phyloP scores from a whole-genome alignment of 2,329 filamentous ascomycete species.

The Pseudogymnoascus verrucosus region DNA sequence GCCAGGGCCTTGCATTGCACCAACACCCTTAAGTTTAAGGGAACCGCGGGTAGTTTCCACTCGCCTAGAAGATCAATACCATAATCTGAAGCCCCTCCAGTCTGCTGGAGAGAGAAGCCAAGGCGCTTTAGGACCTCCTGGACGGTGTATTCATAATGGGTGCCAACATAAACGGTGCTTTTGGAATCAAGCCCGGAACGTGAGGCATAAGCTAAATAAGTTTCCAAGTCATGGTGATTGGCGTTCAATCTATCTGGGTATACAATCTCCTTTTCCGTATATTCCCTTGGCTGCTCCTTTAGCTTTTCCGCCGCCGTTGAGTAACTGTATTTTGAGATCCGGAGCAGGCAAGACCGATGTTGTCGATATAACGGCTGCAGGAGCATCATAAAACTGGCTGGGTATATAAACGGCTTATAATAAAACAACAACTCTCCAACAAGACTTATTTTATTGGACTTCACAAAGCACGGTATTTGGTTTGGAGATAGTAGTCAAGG shows the following conservation, averaged over 20 bases:
- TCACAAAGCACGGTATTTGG: neutral
- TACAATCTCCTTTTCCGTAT: constrained; percentile 21
- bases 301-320: constrained; percentile 8
- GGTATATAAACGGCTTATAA: neutral
- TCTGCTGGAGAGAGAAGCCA: constrained; percentile 56
- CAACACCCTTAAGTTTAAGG: constrained; percentile 35
- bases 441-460: neutral
- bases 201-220: constrained; percentile 56
- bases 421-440: neutral
- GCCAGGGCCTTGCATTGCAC: constrained; percentile 63
- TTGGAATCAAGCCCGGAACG: constrained; percentile 45
- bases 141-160: constrained; percentile 68
- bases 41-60: constrained; percentile 50
- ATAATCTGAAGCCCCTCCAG: constrained; percentile 58
- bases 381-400: neutral
- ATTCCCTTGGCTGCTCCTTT: neutral
- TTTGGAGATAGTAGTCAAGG: neutral
- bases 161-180: constrained; percentile 61
- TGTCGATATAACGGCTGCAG: neutral
- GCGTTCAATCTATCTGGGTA: constrained; percentile 40
- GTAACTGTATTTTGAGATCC: neutral
- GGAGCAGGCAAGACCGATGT: neutral
- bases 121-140: constrained; percentile 47
- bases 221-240: constrained; percentile 54
- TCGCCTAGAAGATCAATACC: constrained; percentile 69